Conservation (phyloP, 352 stramenopile genomes). For the Phytophthora podocarpi region DNA sequence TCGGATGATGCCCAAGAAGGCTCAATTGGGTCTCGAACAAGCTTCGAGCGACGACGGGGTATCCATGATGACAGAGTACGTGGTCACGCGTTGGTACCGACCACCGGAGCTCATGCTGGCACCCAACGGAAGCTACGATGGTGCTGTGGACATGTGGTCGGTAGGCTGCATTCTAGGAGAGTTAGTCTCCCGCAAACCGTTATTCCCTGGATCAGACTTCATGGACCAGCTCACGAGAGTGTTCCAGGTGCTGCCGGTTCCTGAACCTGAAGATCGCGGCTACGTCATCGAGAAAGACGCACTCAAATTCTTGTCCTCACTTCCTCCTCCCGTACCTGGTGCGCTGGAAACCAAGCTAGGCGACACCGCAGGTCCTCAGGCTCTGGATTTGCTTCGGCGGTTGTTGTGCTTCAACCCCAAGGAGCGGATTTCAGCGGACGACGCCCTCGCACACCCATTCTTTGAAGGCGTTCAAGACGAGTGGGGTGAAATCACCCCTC, state of each 20-base stretch:
- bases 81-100: conserved; percentile 93
- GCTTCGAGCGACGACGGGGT: conserved; percentile 29
- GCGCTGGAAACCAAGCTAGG: conserved; percentile 66
- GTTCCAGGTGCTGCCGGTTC: conserved; percentile 79
- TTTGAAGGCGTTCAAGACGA: conserved; percentile 91
- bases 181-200: conserved; percentile 74
- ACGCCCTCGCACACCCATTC: conserved; percentile 89
- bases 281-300: conserved; percentile 85
- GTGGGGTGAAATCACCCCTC: conserved; percentile 70
- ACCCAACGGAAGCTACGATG: conserved; percentile 90
- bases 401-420: conserved; percentile 93
- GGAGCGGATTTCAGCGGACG: conserved; percentile 89
- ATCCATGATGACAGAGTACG: conserved; percentile 88
- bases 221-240: conserved; percentile 87
- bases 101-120: conserved; percentile 93
- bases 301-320: conserved; percentile 83
- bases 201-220: conserved; percentile 84
- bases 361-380: conserved; percentile 46
- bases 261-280: conserved; percentile 60
- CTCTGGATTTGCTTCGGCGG: conserved; percentile 81
- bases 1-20: conserved; percentile 76
- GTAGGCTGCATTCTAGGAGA: conserved; percentile 94
- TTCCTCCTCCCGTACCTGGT: conserved; percentile 53
- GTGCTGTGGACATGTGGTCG: conserved; percentile 87
- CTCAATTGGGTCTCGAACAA: conserved; percentile 18